Evolutionary conservation across 768 basidiomycete species (phyloP).

Genomic region (Termitomyces sp.): DNA sequence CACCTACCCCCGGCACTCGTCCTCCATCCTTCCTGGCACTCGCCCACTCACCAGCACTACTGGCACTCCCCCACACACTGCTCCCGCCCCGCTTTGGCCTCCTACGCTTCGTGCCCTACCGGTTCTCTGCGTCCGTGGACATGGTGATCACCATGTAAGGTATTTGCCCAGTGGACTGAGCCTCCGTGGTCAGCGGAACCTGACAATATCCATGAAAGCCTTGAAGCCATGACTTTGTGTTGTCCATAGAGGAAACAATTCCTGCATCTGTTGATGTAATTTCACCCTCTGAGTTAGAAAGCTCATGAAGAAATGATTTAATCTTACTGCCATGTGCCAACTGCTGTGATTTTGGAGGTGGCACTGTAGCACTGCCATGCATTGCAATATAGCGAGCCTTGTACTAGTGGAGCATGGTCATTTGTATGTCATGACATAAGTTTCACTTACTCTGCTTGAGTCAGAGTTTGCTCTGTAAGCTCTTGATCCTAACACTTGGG

Average conservation of each 20-base stretch:
- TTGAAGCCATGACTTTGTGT: neutral
- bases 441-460: neutral
- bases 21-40: too few relatives aligned
- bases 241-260: neutral
- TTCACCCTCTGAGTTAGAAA: neutral
- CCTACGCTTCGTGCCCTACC: too few relatives aligned
- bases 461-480: neutral
- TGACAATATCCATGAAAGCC: neutral
- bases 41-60: too few relatives aligned
- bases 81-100: too few relatives aligned
- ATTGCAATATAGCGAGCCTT: neutral
- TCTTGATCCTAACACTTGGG: neutral
- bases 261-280: neutral
- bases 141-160: too few relatives aligned
- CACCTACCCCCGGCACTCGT: too few relatives aligned
- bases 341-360: neutral
- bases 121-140: too few relatives aligned
- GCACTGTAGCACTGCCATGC: neutral
- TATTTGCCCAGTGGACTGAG: too few relatives aligned
- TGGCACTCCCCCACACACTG: too few relatives aligned
- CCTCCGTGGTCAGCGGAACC: too few relatives aligned
- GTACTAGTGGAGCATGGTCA: neutral
- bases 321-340: neutral
- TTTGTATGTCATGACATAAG: too few relatives aligned
- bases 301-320: neutral